These are phyloP conservation scores for Naganishia onofrii DNA, from an alignment of 768 basidiomycete genomes.

Conservation along the genomic window DNA sequence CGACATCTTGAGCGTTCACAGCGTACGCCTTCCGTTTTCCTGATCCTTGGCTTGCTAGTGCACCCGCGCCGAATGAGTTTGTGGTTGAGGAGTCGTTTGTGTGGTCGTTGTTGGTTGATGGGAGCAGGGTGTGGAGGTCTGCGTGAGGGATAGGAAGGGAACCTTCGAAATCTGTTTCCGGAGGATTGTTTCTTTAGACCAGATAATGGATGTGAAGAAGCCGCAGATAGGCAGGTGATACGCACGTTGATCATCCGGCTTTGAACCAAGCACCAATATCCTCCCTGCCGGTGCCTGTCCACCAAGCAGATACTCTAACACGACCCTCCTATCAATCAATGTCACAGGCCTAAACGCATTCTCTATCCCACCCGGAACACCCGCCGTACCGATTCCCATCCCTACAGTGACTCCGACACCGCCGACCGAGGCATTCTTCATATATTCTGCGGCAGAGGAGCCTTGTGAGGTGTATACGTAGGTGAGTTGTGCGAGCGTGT, in stretches of 20 bases:
- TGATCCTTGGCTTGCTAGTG: conserved; percentile 50
- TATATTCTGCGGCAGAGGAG: conserved; percentile 76
- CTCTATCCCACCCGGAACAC: conserved; percentile 34
- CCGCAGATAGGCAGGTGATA: neutral
- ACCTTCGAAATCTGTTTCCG: conserved; percentile 27
- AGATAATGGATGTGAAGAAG: neutral
- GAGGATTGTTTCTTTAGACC: conserved; percentile 29
- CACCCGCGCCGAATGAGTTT: conserved; percentile 23
- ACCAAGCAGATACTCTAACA: conserved; percentile 83
- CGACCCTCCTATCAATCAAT: conserved; percentile 78
- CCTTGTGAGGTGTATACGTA: conserved; percentile 78
- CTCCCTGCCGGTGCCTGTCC: conserved; percentile 40
- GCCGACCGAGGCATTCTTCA: conserved; percentile 71
- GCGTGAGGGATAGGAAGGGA: conserved; percentile 47
- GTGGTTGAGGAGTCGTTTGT: conserved; percentile 21
- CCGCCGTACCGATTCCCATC: conserved; percentile 34
- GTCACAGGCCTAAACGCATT: conserved; percentile 71
- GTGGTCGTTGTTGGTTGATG: conserved; percentile 28
- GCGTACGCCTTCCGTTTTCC: conserved; percentile 74
- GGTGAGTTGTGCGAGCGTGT: conserved; percentile 75
- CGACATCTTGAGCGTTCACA: conserved; percentile 71
- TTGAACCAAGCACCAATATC: conserved; percentile 59
- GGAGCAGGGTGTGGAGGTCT: conserved; percentile 38
- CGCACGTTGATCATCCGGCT: conserved; percentile 56
- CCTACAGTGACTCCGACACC: conserved; percentile 20